Base-by-base conservation (phyloP, 192 early-diverging fungal species). In the Entomortierella chlamydospora region DNA sequence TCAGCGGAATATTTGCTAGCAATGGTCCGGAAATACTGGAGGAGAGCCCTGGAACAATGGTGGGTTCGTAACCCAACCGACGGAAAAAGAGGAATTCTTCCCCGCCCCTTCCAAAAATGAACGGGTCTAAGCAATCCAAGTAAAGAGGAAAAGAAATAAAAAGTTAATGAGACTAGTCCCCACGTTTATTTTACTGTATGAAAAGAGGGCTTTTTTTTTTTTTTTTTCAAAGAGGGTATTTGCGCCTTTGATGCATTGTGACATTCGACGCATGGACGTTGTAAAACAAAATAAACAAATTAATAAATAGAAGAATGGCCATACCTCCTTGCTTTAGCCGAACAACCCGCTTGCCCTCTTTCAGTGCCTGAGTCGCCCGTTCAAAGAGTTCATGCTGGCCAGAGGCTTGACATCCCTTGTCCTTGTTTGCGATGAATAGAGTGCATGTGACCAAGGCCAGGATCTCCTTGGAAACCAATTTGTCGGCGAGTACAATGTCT, bases 91-190 rank as follows among this genome's bases (percentile, higher is more conserved):
- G 56, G 18, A 93, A 81, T 69, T 98, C 97, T 79, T 98, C 97
- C 26, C 91, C 95, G 42, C 96, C 97, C 52, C 97, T 91, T 28
- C 96, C 97, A 83, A 96, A 97, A 28, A 98, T 87, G 82, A 93
- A 97, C 53, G 95, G 94, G 73, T 98, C 95, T 87, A 22, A 5
- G 2, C 17, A 47, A 26, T 18, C 54, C 23, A 53, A 58, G 26
- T 31, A 63, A n/a, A 43, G 30, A 26, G 12, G 28, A 55, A 55
- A 8, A 28, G 28, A 55, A 30, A 28, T 15, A 31, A 47, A 47
- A 12, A 47, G 45, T 47, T 47, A 5, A 30, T 56, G 13, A 26
- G 9, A 29, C 11, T 7, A 17, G 15, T 10, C 2, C 47, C 17
- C 47, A 9, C 4, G 2, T 17, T 23, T 17, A 5, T 15, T 23